Evolutionary conservation across 805 yeast species (phyloP).

Genomic region (Lachancea meyersii): DNA sequence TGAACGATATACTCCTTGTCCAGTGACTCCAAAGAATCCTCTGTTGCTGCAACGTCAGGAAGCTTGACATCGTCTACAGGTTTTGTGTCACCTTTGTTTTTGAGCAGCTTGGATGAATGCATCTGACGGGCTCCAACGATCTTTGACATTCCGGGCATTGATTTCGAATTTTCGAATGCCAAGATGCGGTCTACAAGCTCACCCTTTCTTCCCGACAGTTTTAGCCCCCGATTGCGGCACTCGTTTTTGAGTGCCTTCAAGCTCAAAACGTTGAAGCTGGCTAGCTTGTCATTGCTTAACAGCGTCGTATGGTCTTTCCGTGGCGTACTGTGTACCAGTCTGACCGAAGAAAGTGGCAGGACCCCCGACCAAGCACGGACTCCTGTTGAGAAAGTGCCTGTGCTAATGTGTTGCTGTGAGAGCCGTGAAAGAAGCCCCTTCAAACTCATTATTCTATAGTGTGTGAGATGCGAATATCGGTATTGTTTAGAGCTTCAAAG

Average conservation of each 20-base stretch:
- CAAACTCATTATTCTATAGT: background rate
- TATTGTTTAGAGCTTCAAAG: no score
- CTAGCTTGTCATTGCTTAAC: slow-evolving; percentile 17
- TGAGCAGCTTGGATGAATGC: slow-evolving; percentile 9
- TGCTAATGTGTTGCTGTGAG: background rate
- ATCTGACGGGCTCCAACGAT: slow-evolving; percentile 7
- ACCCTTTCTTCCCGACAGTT: slow-evolving; percentile 54
- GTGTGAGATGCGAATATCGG: background rate
- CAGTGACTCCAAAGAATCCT: slow-evolving; percentile 31
- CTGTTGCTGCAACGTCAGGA: slow-evolving; percentile 33
- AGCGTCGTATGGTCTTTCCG: slow-evolving; percentile 26
- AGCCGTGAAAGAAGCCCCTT: background rate
- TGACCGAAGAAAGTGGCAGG: background rate
- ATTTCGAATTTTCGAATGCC: slow-evolving; percentile 15
- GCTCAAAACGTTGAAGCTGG: slow-evolving; percentile 38
- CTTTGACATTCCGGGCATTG: background rate
- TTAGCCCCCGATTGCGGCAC: slow-evolving; percentile 54
- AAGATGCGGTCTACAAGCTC: slow-evolving; percentile 42
- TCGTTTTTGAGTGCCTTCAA: slow-evolving; percentile 50
- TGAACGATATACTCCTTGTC: slow-evolving; percentile 42
- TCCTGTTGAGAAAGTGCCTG: background rate
- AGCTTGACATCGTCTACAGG: slow-evolving; percentile 52
- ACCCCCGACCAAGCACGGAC: background rate
- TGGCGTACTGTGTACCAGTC: slow-evolving; percentile 29
- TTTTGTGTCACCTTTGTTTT: slow-evolving; percentile 51